Evolutionary conservation across 2,329 filamentous ascomycete species (phyloP).

Genomic region (Magnaporthiopsis incrustans): DNA sequence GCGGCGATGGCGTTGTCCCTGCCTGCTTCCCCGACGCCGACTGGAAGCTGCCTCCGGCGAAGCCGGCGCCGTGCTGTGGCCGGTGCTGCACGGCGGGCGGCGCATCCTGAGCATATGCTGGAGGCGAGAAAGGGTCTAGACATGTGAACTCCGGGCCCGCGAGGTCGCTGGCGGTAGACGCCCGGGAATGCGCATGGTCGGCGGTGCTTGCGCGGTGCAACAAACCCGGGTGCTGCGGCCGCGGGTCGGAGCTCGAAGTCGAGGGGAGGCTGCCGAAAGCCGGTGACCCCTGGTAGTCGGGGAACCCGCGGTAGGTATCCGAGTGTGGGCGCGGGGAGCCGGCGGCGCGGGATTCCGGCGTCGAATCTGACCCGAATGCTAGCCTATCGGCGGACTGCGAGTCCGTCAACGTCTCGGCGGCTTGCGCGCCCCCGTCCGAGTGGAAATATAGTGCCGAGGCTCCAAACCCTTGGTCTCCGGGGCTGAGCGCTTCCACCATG

Average conservation of each 20-base stretch:
- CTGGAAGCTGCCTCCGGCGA: conserved; percentile 1
- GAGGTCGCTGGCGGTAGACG: background rate
- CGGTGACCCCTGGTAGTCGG: too few species aligned
- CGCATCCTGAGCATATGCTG: background rate
- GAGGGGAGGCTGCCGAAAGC: background rate
- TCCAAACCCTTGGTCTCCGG: conserved; percentile 1
- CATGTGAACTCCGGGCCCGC: background rate
- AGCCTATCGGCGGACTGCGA: conserved; percentile 4
- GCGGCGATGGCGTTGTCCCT: background rate
- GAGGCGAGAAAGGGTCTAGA: conserved; percentile 3
- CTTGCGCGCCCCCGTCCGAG: conserved; percentile 7
- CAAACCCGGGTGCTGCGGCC: background rate
- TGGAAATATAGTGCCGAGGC: conserved; percentile 5
- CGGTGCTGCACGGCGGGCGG: background rate
- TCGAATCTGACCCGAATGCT: background rate
- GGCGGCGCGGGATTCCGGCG: too few species aligned
- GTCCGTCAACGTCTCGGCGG: conserved; percentile 7
- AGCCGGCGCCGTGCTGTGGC: background rate
- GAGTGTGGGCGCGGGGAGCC: background rate
- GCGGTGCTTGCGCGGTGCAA: background rate
- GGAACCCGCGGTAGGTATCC: background rate
- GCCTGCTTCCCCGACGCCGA: background rate
- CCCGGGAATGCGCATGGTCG: background rate
- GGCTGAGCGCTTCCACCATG: background rate
- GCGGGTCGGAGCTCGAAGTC: background rate